Conservation (phyloP, 1,284 basidiomycete genomes). For the Peniophora sp. region DNA sequence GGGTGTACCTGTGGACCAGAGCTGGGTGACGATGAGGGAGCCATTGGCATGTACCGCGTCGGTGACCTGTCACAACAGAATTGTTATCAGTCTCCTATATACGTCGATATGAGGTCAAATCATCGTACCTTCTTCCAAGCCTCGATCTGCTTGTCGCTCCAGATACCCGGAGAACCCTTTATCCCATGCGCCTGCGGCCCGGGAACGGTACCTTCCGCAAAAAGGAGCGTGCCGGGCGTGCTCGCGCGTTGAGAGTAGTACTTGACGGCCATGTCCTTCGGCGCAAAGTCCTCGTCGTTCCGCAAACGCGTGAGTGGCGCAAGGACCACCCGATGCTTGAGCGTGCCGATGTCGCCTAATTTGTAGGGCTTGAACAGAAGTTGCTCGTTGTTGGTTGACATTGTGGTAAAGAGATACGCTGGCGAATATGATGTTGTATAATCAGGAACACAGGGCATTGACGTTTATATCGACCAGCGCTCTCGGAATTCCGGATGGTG, state of each 20-base stretch:
- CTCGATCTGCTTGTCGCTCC: slow-evolving; percentile 31
- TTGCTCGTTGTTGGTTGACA: no score
- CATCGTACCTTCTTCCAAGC: slow-evolving; percentile 37
- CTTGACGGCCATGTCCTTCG: slow-evolving; percentile 22
- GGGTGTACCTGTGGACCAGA: slow-evolving; percentile 37
- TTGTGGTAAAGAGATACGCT: not conserved
- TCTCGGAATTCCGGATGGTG: no score
- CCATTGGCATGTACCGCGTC: slow-evolving; percentile 22
- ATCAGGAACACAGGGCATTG: no score
- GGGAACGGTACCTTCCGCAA: slow-evolving; percentile 39
- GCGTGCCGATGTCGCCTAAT: slow-evolving; percentile 26
- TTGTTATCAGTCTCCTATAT: not conserved
- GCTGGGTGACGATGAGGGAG: slow-evolving; percentile 34
- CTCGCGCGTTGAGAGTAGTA: slow-evolving; percentile 40
- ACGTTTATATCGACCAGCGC: no score
- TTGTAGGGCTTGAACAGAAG: slow-evolving; percentile 34
- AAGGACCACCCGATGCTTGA: slow-evolving; percentile 36
- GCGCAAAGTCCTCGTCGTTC: slow-evolving; percentile 19
- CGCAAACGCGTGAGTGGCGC: slow-evolving; percentile 37
- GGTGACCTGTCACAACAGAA: slow-evolving; percentile 13
- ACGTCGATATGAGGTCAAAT: not conserved
- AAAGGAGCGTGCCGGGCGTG: slow-evolving; percentile 34
- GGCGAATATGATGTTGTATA: no score
- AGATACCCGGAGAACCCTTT: slow-evolving; percentile 32
- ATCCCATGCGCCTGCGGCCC: slow-evolving; percentile 27